Evolutionary conservation across 1,284 basidiomycete species (phyloP).

Genomic region (Trametes versicolor): DNA sequence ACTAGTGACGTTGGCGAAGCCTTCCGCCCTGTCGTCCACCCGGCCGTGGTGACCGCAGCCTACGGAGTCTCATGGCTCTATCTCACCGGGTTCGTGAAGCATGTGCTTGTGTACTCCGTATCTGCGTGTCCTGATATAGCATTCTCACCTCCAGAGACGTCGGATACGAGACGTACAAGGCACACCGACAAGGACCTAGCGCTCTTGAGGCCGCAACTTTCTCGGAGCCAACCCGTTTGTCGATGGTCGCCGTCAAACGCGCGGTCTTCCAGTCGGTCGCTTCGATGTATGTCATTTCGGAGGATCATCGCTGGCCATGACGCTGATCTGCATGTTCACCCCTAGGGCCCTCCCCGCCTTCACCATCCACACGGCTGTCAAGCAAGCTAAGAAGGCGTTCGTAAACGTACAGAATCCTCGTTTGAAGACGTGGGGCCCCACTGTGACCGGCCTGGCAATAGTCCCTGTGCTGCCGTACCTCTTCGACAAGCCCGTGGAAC

Average conservation of each 20-base stretch:
- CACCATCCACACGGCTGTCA: constrained; percentile 88
- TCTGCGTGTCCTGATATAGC: constrained; percentile 20
- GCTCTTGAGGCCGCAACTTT: constrained; percentile 80
- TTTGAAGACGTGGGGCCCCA: constrained; percentile 85
- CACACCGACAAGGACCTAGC: constrained; percentile 76
- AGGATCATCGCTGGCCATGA: constrained; percentile 22
- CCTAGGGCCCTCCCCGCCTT: constrained; percentile 79
- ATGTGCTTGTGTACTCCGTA: constrained; percentile 16
- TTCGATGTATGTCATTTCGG: constrained; percentile 70
- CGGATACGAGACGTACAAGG: constrained; percentile 92
- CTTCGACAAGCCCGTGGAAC: constrained; percentile 87
- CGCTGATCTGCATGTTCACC: constrained; percentile 8
- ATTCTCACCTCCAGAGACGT: constrained; percentile 73
- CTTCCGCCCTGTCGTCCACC: constrained; percentile 88
- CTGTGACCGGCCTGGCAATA: constrained; percentile 79
- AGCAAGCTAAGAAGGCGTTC: constrained; percentile 82
- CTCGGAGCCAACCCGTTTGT: constrained; percentile 78
- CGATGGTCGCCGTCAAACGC: constrained; percentile 78
- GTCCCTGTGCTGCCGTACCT: constrained; percentile 86
- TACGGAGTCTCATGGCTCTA: constrained; percentile 92
- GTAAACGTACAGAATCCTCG: constrained; percentile 69
- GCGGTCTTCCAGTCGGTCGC: constrained; percentile 90
- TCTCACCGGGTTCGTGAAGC: constrained; percentile 59
- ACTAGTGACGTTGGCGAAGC: constrained; percentile 94
- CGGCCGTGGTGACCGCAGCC: constrained; percentile 81